A percentile compares a stretch with the other conserved stretches of the same genome.
Evolutionary conservation across 2,329 filamentous ascomycete species (phyloP).

Genomic region (Dactylellina sp.): DNA sequence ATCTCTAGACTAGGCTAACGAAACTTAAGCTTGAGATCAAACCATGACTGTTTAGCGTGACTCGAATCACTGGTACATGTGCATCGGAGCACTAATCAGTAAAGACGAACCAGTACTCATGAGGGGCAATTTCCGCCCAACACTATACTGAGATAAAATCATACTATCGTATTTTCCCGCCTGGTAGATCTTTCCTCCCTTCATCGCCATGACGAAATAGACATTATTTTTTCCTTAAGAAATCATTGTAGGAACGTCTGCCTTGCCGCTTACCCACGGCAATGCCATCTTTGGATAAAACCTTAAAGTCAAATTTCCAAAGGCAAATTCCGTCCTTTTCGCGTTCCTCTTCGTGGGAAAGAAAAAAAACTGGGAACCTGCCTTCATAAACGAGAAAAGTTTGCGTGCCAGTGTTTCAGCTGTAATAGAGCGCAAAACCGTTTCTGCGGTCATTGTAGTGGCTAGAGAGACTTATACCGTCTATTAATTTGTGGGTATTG

Average conservation of each 20-base stretch:
- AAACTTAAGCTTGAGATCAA: not conserved
- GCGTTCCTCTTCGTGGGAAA: not conserved
- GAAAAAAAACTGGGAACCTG: not conserved
- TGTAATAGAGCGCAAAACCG: conserved; percentile 16
- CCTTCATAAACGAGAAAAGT: not conserved
- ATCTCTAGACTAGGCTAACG: not conserved
- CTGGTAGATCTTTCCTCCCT: not conserved
- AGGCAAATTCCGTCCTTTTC: conserved; percentile 29
- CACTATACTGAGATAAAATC: too few relatives aligned
- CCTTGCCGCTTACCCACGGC: conserved; percentile 38
- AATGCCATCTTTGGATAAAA: not conserved
- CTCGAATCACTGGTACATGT: not conserved
- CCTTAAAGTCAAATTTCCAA: conserved; percentile 27
- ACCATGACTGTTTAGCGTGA: not conserved
- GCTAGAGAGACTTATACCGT: conserved; percentile 16
- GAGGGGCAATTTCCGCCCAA: not conserved
- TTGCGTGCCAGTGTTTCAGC: conserved; percentile 11
- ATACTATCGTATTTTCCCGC: not conserved
- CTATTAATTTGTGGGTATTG: not conserved
- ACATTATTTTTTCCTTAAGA: too few relatives aligned
- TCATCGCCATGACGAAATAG: not conserved
- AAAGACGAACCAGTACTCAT: not conserved
- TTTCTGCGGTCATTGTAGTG: conserved; percentile 41
- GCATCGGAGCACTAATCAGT: not conserved
- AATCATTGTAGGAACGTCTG: not conserved